Conservation (phyloP, 176 grass and related monocot species). For the Bromus sterilis region DNA sequence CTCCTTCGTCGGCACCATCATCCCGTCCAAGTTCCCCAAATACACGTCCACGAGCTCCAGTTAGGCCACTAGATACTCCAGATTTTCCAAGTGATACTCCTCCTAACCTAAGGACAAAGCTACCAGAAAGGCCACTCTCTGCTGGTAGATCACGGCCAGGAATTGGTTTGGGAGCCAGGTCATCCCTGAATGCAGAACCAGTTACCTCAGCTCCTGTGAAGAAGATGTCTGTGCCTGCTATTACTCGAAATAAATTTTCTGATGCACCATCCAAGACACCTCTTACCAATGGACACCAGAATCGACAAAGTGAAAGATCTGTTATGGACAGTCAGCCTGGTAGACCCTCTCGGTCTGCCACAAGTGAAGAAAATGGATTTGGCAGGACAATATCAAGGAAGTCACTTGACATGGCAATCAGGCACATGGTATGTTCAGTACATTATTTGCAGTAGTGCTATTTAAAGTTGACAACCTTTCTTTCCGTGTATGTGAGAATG, state of each 20-base stretch:
- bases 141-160: slow-evolving; percentile 67
- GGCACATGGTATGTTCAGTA: slow-evolving; percentile 79
- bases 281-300: slow-evolving; percentile 49
- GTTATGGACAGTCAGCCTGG: slow-evolving; percentile 38
- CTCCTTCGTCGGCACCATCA: slow-evolving; percentile 60
- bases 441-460: not conserved
- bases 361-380: slow-evolving; percentile 67
- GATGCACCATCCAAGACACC: slow-evolving; percentile 51
- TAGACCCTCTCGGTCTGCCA: slow-evolving; percentile 19
- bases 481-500: not conserved
- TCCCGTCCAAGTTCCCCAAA: slow-evolving; percentile 81
- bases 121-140: slow-evolving; percentile 73
- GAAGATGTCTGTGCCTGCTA: slow-evolving; percentile 69
- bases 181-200: slow-evolving; percentile 43
- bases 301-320: slow-evolving; percentile 27
- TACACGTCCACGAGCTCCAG: slow-evolving; percentile 47
- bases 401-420: slow-evolving; percentile 97
- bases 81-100: slow-evolving; percentile 86
- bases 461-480: not conserved
- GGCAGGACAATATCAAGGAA: slow-evolving; percentile 96
- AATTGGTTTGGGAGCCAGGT: slow-evolving; percentile 27
- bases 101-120: slow-evolving; percentile 70
- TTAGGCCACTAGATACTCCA: slow-evolving; percentile 70
- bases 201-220: slow-evolving; percentile 37
- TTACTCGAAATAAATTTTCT: slow-evolving; percentile 62